Base-by-base conservation (phyloP, 495 filamentous ascomycete species). In the Sabuloglossum arenarium region DNA sequence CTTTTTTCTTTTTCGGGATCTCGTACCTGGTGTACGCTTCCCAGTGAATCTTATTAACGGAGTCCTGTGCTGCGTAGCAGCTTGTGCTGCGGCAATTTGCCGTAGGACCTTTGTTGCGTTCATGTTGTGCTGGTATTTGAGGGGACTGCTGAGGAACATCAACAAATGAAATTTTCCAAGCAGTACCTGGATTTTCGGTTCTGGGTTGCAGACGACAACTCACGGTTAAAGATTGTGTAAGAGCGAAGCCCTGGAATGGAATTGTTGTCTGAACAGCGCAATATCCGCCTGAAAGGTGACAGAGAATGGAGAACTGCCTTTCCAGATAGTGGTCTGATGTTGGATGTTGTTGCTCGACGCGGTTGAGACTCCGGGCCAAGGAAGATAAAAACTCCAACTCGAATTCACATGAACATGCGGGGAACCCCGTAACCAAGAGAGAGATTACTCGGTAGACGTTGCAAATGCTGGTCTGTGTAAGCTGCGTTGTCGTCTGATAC, bases 41-140 rank as follows among this genome's bases (percentile, higher is more conserved):
- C 91, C 91, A 47, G 97, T 60, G 73, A 98, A 98, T 60, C 82
- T 80, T 65, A 98, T 98, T 68, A 94, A 71, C 54, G 87, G 87
- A 42, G 77, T 83, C 59, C 86, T 82, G 62, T 75, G 68, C 55
- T 72, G 71, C 61, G 79, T 76, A 28, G 45, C 39, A 45, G 55
- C 53, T 16, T 37, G 31, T 61, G 79, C 79, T 43, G 39, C 39
- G 1, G 39, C 39, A 43, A 21, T n/a, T 66, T 79, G 78, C 63
- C 80, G 77, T 57, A 90, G 74, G 61, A 71, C 75, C 63, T 72
- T 71, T 58, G 86, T 84, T 58, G 78, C 71, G 64, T 75, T 79
- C 82, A 90, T 81, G 61, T 59, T 75, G 66, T 63, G 55, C 21
- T 37, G 8, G 52, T 39, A 55, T 39, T 12, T 55, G 25, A 32